These are phyloP conservation scores for Adansonia rubrostipa DNA, from an alignment of 441 rosid genomes.

Conservation along the genomic window DNA sequence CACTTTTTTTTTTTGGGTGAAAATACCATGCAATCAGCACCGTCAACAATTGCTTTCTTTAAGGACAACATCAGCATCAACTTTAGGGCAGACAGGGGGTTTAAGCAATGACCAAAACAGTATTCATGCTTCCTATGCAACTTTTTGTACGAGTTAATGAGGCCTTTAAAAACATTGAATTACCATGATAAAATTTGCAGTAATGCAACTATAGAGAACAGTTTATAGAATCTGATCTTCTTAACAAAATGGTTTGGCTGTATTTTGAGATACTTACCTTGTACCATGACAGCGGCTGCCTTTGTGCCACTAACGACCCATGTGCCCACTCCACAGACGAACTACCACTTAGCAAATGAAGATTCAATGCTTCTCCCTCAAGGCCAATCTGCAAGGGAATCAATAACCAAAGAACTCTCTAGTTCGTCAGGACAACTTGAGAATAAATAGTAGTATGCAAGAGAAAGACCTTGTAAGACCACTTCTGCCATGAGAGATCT, in stretches of 20 bases:
- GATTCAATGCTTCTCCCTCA: conserved; percentile 80
- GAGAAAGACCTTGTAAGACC: conserved; percentile 75
- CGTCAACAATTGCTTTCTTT: background rate
- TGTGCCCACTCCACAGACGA: conserved; percentile 88
- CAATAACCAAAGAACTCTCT: conserved; percentile 22
- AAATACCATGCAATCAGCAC: background rate
- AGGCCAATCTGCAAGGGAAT: conserved; percentile 72
- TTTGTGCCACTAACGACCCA: conserved; percentile 74
- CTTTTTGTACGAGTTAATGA: background rate
- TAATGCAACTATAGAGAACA: background rate
- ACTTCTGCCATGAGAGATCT: conserved; percentile 95
- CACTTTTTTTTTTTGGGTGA: background rate
- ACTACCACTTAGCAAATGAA: conserved; percentile 87
- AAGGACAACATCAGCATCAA: background rate
- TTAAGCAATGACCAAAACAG: background rate
- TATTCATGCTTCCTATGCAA: background rate
- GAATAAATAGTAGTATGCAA: background rate
- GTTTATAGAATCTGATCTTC: too few relatives aligned
- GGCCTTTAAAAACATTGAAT: background rate
- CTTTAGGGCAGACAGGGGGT: background rate
- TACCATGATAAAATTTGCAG: background rate
- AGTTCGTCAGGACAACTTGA: background rate
- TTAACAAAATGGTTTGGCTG: background rate
- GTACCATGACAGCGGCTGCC: conserved; percentile 92
- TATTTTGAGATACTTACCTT: conserved; percentile 53